phyloP scores from a whole-genome alignment of 352 stramenopile genomes.

The Phytophthora ohioensis region DNA sequence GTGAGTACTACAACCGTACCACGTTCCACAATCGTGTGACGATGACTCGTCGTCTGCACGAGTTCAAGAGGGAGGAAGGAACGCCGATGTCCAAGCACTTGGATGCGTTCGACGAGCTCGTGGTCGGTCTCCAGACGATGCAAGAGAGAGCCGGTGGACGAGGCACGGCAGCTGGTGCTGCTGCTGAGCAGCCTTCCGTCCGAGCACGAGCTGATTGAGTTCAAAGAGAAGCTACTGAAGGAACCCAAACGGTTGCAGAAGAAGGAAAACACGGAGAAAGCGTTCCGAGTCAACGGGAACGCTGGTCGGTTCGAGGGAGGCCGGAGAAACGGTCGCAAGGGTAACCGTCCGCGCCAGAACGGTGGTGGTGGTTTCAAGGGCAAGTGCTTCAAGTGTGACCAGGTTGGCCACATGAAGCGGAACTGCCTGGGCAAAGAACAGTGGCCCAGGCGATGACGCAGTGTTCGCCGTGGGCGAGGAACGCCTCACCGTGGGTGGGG shows the following conservation, averaged over 20 bases:
- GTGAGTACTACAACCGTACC: neutral
- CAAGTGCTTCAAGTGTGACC: too few relatives aligned
- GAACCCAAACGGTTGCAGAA: neutral
- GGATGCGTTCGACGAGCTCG: neutral
- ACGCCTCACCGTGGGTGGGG: too few relatives aligned
- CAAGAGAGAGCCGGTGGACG: neutral
- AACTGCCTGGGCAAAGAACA: too few relatives aligned
- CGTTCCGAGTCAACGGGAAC: slow-evolving; percentile 4
- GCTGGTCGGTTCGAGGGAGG: neutral
- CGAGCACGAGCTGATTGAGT: neutral
- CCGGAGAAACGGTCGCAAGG: neutral
- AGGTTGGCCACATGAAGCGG: too few relatives aligned
- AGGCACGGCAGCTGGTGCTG: neutral
- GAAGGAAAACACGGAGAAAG: slow-evolving; percentile 9
- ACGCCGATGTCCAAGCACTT: neutral
- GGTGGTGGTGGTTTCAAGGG: too few relatives aligned
- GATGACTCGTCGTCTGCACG: neutral
- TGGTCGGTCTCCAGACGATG: neutral
- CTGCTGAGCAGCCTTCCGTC: neutral
- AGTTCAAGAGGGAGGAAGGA: neutral
- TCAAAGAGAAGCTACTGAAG: slow-evolving; percentile 2
- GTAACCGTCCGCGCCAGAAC: neutral
- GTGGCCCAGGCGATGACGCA: too few relatives aligned
- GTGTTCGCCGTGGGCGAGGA: too few relatives aligned
- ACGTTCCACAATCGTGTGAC: neutral